A percentile compares a stretch with the other conserved stretches of the same genome.
Evolutionary conservation across 352 stramenopile genomes (phyloP).

Genomic region (Blastocystis sp.): DNA sequence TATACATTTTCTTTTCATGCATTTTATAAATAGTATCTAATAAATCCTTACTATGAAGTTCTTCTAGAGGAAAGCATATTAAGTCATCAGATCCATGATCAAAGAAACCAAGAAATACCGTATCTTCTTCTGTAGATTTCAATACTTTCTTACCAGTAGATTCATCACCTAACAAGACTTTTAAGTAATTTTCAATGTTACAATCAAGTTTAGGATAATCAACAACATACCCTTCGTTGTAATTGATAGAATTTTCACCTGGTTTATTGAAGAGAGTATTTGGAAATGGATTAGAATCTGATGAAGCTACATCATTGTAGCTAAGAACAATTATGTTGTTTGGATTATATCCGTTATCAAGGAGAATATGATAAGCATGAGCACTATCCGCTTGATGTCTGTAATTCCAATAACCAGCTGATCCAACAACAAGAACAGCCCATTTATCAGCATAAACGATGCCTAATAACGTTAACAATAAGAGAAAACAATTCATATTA

Average conservation of each 20-base stretch:
- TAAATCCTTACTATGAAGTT: slow-evolving; percentile 56
- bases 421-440: slow-evolving; percentile 67
- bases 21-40: slow-evolving; percentile 56
- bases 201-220: slow-evolving; percentile 43
- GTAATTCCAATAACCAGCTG: slow-evolving; percentile 67
- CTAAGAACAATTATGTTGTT: slow-evolving; percentile 73
- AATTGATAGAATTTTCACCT: slow-evolving; percentile 50
- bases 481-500: too few relatives aligned
- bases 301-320: slow-evolving; percentile 65
- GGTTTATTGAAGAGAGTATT: slow-evolving; percentile 67
- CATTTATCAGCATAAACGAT: slow-evolving; percentile 51
- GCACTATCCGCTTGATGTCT: slow-evolving; percentile 60
- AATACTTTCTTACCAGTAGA: slow-evolving; percentile 54
- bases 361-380: slow-evolving; percentile 66
- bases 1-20: slow-evolving; percentile 60
- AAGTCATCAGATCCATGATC: slow-evolving; percentile 64
- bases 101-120: slow-evolving; percentile 68
- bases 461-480: too few relatives aligned
- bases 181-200: slow-evolving; percentile 61
- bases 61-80: slow-evolving; percentile 56
- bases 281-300: slow-evolving; percentile 59
- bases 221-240: slow-evolving; percentile 52
- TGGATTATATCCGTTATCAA: slow-evolving; percentile 57
- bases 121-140: slow-evolving; percentile 54
- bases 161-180: slow-evolving; percentile 59